Percentiles rank a stretch among this genome's conserved stretches.
Evolutionary conservation across 2,329 filamentous ascomycete species (phyloP).

Genomic region (Penicillium sp.): DNA sequence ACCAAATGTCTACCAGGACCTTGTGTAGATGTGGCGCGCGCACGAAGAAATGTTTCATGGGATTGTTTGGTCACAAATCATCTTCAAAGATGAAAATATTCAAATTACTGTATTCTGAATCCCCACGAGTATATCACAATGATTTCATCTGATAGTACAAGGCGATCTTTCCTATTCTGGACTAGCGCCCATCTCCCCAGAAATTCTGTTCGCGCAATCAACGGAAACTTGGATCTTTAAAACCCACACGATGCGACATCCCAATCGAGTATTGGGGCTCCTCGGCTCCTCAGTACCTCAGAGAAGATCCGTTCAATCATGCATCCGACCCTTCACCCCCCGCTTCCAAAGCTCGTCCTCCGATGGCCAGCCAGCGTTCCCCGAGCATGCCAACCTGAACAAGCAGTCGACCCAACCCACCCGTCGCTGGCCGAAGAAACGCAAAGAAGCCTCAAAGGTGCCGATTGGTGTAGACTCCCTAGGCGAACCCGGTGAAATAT

Average conservation of each 20-base stretch:
- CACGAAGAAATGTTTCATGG: no score
- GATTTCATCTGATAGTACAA: no score
- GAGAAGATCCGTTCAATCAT: neutral
- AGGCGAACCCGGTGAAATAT: slow-evolving; percentile 39
- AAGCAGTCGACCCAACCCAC: neutral
- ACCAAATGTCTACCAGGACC: no score
- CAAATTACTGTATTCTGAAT: no score
- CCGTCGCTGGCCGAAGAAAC: neutral
- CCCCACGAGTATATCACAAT: no score
- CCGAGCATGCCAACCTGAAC: neutral
- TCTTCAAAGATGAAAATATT: no score
- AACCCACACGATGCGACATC: slow-evolving; percentile 10
- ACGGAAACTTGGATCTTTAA: neutral
- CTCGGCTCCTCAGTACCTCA: neutral
- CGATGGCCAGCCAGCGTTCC: neutral
- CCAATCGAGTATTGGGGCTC: neutral
- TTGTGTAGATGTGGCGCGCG: no score
- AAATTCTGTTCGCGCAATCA: neutral
- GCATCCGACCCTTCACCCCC: neutral
- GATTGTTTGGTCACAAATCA: no score
- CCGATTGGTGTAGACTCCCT: slow-evolving; percentile 34
- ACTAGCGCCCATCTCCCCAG: neutral
- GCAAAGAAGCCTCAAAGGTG: neutral
- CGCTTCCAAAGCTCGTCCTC: slow-evolving; percentile 10
- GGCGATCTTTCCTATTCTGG: neutral